Evolutionary conservation across 2,329 filamentous ascomycete species (phyloP), one percentile per base, ranked within the genome.

Genomic region (Colletotrichum camelliae): DNA sequence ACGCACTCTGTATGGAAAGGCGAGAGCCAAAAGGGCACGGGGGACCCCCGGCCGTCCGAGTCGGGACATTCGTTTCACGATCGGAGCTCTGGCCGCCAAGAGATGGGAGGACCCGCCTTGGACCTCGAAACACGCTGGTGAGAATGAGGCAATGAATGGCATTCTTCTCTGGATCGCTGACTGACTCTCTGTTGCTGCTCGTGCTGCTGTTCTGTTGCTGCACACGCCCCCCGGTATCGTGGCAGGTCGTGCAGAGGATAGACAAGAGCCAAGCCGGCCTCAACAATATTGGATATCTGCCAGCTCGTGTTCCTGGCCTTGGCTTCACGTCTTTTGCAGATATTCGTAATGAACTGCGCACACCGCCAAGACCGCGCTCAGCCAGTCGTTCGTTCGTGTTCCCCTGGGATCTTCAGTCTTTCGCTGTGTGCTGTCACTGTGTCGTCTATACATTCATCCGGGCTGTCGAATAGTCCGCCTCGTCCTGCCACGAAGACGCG

Each of bases 41-140:
- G 64, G 58, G 43, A 10, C 43, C 57, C 27, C 70, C 35, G 70
- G 70, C 43, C n/a, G 70, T 60, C 29, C 64, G 70, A 75, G 73
- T 73, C 73, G 73, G 73, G 64, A 64, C 70, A 68, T 73, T 75
- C 58, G 73, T 75, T 75, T 75, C 73, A 75, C 27, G 57, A 75
- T 73, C 73, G 65, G 70, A 68, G 73, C 73, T 73, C 73, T 73
- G 73, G 70, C 70, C 73, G 73, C 73, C 73, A 73, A 73, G 73
- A 72, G 62, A 75, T 75, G 73, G 70, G 57, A 73, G 64, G 73
- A 65, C 73, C 70, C 73, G 73, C 73, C 73, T 69, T 69, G 64
- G 73, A 58, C 70, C 64, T 75, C 70, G 73, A 75, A 75, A 75
- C 73, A 67, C 68, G 62, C 33, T 48, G 24, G 8, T 24, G 27